A percentile compares a stretch with the other conserved stretches of the same genome.
Evolutionary conservation across 352 stramenopile species (phyloP).

Genomic region (Sclerospora graminicola): DNA sequence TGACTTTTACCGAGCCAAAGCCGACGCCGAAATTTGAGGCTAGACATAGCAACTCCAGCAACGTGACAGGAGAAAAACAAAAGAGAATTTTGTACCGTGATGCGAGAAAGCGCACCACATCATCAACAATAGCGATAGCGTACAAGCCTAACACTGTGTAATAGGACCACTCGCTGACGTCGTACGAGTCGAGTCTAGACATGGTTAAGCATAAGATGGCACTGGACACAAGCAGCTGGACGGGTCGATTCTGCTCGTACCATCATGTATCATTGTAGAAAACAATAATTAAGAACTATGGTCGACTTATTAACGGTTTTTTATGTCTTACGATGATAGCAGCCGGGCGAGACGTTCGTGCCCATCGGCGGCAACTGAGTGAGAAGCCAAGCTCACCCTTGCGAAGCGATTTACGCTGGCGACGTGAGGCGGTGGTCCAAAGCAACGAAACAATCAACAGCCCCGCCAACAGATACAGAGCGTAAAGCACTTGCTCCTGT

Average conservation of each 20-base stretch:
- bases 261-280: neutral
- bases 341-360: conserved; percentile 56
- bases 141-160: conserved; percentile 61
- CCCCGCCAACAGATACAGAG: conserved; percentile 28
- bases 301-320: neutral
- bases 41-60: conserved; percentile 66
- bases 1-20: conserved; percentile 51
- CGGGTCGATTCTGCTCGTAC: conserved; percentile 45
- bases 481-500: conserved; percentile 58
- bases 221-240: conserved; percentile 68
- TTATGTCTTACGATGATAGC: conserved; percentile 47
- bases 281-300: neutral
- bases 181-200: conserved; percentile 60
- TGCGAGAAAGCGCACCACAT: conserved; percentile 67
- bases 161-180: conserved; percentile 56
- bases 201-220: conserved; percentile 61
- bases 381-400: conserved; percentile 74
- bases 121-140: conserved; percentile 44
- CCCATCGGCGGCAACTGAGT: conserved; percentile 61
- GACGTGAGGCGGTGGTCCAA: conserved; percentile 49
- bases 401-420: conserved; percentile 39
- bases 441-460: conserved; percentile 37
- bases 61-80: conserved; percentile 60
- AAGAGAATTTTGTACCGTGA: conserved; percentile 74
- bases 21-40: conserved; percentile 68